phyloP scores from a whole-genome alignment of 257 asterid genomes.

The Penstemon newberryi region DNA sequence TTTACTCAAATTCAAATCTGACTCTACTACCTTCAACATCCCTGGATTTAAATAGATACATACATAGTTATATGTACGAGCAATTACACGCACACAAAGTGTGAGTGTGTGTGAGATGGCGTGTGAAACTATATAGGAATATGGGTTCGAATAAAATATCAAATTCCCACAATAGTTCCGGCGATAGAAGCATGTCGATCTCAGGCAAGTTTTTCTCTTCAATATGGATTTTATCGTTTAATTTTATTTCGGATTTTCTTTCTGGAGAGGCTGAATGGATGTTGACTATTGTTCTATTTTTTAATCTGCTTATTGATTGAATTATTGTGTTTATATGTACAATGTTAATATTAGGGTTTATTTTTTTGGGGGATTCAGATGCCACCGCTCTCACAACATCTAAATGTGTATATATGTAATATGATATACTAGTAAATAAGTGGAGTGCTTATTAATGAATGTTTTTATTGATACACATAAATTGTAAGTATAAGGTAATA shows the following conservation, averaged over 20 bases:
- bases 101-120: background rate
- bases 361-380: background rate
- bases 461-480: conserved; percentile 20
- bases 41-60: no score
- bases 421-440: background rate
- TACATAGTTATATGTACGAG: no score
- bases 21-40: no score
- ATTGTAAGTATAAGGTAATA: conserved; percentile 18
- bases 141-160: background rate
- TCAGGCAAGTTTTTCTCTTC: conserved; percentile 39
- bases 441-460: background rate
- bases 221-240: background rate
- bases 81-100: no score
- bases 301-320: conserved; percentile 18
- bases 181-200: conserved; percentile 42
- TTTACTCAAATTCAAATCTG: no score
- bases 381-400: background rate
- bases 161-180: conserved; percentile 16
- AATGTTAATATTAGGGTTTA: conserved; percentile 3
- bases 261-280: background rate
- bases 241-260: conserved; percentile 3
- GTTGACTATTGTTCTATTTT: conserved; percentile 1
- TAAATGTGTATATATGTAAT: background rate
- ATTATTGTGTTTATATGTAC: background rate
- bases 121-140: background rate